Evolutionary conservation across 2,329 filamentous ascomycete genomes (phyloP).

Genomic region (Emydomyces testavorans): DNA sequence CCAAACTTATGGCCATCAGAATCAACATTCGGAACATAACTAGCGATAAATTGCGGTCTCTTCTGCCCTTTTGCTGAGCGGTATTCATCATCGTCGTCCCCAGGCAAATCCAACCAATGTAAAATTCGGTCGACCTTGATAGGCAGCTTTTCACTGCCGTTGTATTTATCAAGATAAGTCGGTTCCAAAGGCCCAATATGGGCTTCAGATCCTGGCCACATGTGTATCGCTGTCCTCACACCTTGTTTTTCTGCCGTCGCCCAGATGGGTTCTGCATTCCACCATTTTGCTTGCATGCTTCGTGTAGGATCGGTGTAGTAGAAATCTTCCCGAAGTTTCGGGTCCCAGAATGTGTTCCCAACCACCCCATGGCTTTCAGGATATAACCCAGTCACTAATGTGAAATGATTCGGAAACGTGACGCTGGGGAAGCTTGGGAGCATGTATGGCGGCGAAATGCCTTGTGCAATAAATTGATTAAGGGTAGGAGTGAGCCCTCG

Average conservation of each 20-base stretch:
- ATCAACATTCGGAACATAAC: slow-evolving; percentile 91
- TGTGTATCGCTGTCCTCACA: slow-evolving; percentile 73
- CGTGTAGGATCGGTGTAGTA: slow-evolving; percentile 67
- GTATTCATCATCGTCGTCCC: slow-evolving; percentile 45
- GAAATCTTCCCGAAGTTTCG: slow-evolving; percentile 63
- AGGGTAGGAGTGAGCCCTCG: slow-evolving; percentile 74
- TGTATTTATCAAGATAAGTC: slow-evolving; percentile 72
- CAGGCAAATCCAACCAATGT: slow-evolving; percentile 72
- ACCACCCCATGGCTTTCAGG: slow-evolving; percentile 89
- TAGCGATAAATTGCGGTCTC: slow-evolving; percentile 81
- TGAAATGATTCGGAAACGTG: slow-evolving; percentile 95
- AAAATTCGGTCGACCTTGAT: slow-evolving; percentile 71
- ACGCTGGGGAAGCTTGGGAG: slow-evolving; percentile 87
- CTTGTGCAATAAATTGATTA: slow-evolving; percentile 64
- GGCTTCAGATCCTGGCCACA: slow-evolving; percentile 97
- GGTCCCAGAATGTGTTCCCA: slow-evolving; percentile 91
- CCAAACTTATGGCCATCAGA: slow-evolving; percentile 75
- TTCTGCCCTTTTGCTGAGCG: slow-evolving; percentile 39
- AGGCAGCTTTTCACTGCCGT: slow-evolving; percentile 60
- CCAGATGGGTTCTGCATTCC: slow-evolving; percentile 90
- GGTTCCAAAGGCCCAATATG: slow-evolving; percentile 65
- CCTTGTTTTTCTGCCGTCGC: slow-evolving; percentile 77
- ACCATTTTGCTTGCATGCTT: slow-evolving; percentile 82
- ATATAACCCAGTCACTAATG: slow-evolving; percentile 79
- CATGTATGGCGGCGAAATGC: slow-evolving; percentile 88